Evolutionary conservation across 352 stramenopile species (phyloP).

Genomic region (Bremia lactucae): DNA sequence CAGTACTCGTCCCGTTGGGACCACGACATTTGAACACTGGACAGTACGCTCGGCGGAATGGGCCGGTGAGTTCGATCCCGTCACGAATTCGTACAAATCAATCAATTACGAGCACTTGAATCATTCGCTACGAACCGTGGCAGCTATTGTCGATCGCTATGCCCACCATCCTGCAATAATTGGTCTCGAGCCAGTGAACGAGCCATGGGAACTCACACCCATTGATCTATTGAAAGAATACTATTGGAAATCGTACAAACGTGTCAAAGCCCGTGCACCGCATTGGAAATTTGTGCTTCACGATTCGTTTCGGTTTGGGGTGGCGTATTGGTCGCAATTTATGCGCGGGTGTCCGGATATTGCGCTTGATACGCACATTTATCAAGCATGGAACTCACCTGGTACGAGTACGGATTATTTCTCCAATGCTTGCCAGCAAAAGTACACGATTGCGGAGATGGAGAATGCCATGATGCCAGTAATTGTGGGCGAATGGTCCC

Average conservation of each 20-base stretch:
- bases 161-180: constrained; percentile 79
- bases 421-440: constrained; percentile 84
- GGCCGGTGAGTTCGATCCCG: constrained; percentile 84
- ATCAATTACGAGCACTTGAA: constrained; percentile 90
- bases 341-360: constrained; percentile 85
- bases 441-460: constrained; percentile 82
- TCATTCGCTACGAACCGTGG: constrained; percentile 84
- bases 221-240: constrained; percentile 89
- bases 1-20: constrained; percentile 59
- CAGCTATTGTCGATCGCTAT: constrained; percentile 84
- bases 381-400: constrained; percentile 82
- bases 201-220: constrained; percentile 92
- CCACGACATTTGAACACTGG: constrained; percentile 90
- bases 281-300: constrained; percentile 95
- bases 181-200: constrained; percentile 90
- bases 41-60: constrained; percentile 83
- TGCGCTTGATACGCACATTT: constrained; percentile 93
- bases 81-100: constrained; percentile 74
- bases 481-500: constrained; percentile 92
- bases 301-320: constrained; percentile 90
- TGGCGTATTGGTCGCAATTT: constrained; percentile 60
- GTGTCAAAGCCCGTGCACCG: constrained; percentile 84
- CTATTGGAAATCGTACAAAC: constrained; percentile 95
- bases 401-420: constrained; percentile 77
- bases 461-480: constrained; percentile 89